A percentile compares a stretch with the other conserved stretches of the same genome.
Evolutionary conservation across 176 grass and related monocot genomes (phyloP).

Genomic region (Carex scoparia): DNA sequence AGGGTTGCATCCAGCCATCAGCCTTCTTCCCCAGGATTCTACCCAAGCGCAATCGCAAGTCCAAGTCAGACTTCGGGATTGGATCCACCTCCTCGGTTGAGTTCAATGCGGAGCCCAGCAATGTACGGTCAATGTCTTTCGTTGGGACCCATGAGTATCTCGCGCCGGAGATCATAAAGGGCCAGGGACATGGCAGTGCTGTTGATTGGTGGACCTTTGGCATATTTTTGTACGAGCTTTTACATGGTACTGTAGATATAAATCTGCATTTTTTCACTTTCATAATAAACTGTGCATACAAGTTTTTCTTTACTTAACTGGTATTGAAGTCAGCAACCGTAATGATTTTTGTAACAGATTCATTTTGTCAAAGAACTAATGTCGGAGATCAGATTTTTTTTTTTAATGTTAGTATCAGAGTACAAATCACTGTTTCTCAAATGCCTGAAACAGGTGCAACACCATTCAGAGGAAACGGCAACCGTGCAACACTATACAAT

Average conservation of each 20-base stretch:
- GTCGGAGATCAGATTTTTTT: background rate
- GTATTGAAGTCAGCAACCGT: background rate
- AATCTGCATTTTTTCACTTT: background rate
- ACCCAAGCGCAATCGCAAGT: slow-evolving; percentile 46
- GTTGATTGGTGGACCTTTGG: slow-evolving; percentile 82
- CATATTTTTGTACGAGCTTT: slow-evolving; percentile 59
- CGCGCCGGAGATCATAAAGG: slow-evolving; percentile 51
- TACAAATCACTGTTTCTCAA: background rate
- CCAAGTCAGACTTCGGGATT: slow-evolving; percentile 50
- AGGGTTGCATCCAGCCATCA: slow-evolving; percentile 54
- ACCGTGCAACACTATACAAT: slow-evolving; percentile 53
- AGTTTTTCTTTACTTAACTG: background rate
- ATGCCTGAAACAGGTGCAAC: slow-evolving; percentile 28
- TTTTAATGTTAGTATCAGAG: background rate
- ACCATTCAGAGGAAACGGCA: slow-evolving; percentile 48
- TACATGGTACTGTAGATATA: slow-evolving; percentile 28
- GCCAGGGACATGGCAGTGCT: slow-evolving; percentile 45
- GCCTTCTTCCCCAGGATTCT: slow-evolving; percentile 45
- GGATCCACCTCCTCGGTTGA: slow-evolving; percentile 30
- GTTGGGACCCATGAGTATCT: slow-evolving; percentile 71
- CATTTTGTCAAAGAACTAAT: background rate
- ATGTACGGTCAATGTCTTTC: slow-evolving; percentile 53
- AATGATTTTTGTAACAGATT: background rate
- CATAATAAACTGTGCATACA: background rate
- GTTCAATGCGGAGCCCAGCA: slow-evolving; percentile 69